Percentiles rank a stretch among this genome's conserved stretches.
phyloP scores from a whole-genome alignment of 441 rosid species.

The Erodium moschatum region DNA sequence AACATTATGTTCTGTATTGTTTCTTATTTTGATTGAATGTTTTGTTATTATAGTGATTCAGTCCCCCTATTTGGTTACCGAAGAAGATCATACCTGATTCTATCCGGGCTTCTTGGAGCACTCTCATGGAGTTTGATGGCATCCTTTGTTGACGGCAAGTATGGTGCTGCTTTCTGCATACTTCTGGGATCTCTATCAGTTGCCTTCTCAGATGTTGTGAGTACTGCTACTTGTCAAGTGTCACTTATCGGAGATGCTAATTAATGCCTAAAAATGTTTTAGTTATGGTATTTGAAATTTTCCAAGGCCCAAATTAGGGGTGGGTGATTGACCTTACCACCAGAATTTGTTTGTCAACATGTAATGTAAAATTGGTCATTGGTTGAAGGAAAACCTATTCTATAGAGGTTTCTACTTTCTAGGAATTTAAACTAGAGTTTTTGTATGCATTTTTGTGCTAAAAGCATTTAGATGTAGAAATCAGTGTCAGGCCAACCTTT shows the following conservation, averaged over 20 bases:
- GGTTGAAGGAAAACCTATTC: no score
- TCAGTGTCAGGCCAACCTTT: no score
- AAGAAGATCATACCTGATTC: slow-evolving; percentile 87
- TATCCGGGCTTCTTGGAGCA: slow-evolving; percentile 91
- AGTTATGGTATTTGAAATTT: neutral
- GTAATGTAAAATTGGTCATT: no score
- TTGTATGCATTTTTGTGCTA: no score
- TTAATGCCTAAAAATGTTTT: neutral
- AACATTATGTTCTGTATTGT: neutral
- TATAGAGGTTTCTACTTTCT: no score
- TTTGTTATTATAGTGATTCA: slow-evolving; percentile 55
- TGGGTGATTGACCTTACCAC: no score
- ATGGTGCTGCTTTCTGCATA: slow-evolving; percentile 67
- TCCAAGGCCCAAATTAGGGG: neutral
- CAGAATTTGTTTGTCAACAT: no score
- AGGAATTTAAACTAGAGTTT: no score
- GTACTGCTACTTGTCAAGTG: slow-evolving; percentile 19
- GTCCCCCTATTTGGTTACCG: slow-evolving; percentile 86
- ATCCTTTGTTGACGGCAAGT: slow-evolving; percentile 70
- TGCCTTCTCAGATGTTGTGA: slow-evolving; percentile 90
- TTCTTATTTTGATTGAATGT: slow-evolving; percentile 1
- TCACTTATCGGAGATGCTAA: neutral
- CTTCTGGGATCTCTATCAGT: slow-evolving; percentile 94
- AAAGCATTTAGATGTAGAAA: no score
- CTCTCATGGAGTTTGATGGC: slow-evolving; percentile 97